Percentiles rank a stretch among this genome's conserved stretches.
These are phyloP conservation scores for Sporothrix euskadiensis DNA, from an alignment of 2,329 filamentous ascomycete genomes.

Conservation along the genomic window DNA sequence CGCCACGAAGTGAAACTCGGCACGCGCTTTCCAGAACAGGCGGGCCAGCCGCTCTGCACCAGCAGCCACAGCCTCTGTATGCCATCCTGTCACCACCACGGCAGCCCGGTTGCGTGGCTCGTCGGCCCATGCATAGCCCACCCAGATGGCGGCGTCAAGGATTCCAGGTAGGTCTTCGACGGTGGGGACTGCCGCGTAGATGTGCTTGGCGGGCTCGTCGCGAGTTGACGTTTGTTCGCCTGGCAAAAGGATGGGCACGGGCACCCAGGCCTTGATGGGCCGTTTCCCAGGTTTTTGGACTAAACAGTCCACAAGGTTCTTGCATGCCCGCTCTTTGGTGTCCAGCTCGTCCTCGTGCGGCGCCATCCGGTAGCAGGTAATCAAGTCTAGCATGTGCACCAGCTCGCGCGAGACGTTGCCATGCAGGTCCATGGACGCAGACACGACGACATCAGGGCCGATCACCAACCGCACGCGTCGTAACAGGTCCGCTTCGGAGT, in stretches of 20 bases:
- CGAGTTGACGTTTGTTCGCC: constrained; percentile 58
- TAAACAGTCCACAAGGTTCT: constrained; percentile 49
- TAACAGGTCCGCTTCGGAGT: constrained; percentile 51
- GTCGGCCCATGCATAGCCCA: constrained; percentile 59
- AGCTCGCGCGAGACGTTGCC: constrained; percentile 54
- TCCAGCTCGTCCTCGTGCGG: constrained; percentile 54
- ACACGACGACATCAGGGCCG: constrained; percentile 50
- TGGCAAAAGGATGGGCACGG: constrained; percentile 53
- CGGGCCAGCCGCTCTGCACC: constrained; percentile 50
- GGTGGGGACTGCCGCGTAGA: constrained; percentile 50
- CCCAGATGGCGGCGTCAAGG: constrained; percentile 56
- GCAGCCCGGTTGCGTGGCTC: constrained; percentile 54
- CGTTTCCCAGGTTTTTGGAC: constrained; percentile 32
- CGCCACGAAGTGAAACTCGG: constrained; percentile 54
- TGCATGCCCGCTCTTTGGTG: constrained; percentile 54
- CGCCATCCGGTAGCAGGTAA: constrained; percentile 56
- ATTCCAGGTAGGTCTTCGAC: constrained; percentile 47
- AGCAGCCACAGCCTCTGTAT: constrained; percentile 41
- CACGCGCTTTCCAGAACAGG: constrained; percentile 50
- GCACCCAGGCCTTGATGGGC: constrained; percentile 55
- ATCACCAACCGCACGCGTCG: constrained; percentile 48
- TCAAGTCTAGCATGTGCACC: constrained; percentile 51
- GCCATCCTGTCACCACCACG: constrained; percentile 55
- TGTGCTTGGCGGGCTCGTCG: constrained; percentile 52
- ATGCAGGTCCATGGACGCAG: constrained; percentile 58